phyloP scores from a whole-genome alignment of 2,329 filamentous ascomycete genomes.

The Mariannaea elegans region DNA sequence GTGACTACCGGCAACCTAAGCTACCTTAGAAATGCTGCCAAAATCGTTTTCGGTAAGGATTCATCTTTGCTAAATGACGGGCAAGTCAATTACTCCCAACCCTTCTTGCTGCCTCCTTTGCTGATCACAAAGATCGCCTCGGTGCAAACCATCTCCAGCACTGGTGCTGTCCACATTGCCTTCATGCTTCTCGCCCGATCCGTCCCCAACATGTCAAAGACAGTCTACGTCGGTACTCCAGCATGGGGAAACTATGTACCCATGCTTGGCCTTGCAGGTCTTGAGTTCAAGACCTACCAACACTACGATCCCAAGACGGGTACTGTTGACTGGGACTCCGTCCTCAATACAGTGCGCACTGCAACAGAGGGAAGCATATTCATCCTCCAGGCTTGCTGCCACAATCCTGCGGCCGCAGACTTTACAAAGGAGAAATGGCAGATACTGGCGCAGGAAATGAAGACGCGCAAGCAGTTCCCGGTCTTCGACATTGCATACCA shows the following conservation, averaged over 20 bases:
- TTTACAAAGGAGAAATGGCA: slow-evolving; percentile 44
- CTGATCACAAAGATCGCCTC: slow-evolving; percentile 39
- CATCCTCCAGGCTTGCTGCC: slow-evolving; percentile 48
- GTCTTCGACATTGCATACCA: slow-evolving; percentile 51
- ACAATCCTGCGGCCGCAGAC: slow-evolving; percentile 49
- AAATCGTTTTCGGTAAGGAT: slow-evolving; percentile 43
- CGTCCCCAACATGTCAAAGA: slow-evolving; percentile 28
- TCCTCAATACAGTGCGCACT: slow-evolving; percentile 33
- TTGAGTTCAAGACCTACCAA: slow-evolving; percentile 40
- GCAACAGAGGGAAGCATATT: slow-evolving; percentile 45
- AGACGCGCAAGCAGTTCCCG: slow-evolving; percentile 36
- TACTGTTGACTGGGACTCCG: slow-evolving; percentile 38
- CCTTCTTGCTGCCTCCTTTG: too few species aligned
- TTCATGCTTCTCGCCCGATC: slow-evolving; percentile 42
- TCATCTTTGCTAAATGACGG: slow-evolving; percentile 6
- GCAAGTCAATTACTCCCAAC: slow-evolving; percentile 1
- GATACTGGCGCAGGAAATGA: slow-evolving; percentile 30
- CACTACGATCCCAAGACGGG: slow-evolving; percentile 41
- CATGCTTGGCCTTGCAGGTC: slow-evolving; percentile 42
- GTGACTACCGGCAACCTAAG: slow-evolving; percentile 44
- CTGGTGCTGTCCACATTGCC: slow-evolving; percentile 48
- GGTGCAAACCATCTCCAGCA: slow-evolving; percentile 50
- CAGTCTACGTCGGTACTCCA: slow-evolving; percentile 40
- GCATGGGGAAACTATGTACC: slow-evolving; percentile 47
- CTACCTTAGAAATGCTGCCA: slow-evolving; percentile 42